Evolutionary conservation across 495 filamentous ascomycete species (phyloP), one percentile per base, ranked within the genome.

Genomic region (Tuber melanosporum): DNA sequence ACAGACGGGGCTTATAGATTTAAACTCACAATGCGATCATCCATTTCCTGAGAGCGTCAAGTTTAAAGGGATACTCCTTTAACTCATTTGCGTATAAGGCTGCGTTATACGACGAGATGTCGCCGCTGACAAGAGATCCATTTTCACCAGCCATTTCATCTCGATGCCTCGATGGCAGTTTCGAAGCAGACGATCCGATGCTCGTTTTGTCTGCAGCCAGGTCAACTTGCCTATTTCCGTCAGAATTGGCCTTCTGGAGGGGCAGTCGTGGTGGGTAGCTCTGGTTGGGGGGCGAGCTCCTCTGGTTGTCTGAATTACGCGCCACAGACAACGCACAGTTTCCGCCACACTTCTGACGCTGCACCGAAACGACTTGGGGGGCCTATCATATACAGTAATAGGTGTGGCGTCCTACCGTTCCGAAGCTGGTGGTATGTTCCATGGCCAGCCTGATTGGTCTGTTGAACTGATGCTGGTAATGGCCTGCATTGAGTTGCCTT

Each of bases 11-110:
- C 22, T 46, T 20, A 71, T 73, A 17, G 78, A 32, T 47, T 45
- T 66, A 39, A 46, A 82, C 81, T 80, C 70, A 83, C 82, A 83
- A 83, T 72, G 82, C 77, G 72, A 83, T 79, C 77, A 83, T 81
- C 82, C 82, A 83, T 78, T 83, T 82, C 70, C 82, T 75, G 70
- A 83, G 71, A 71, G 82, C 79, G 44, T 80, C 75, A n/a, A 83
- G 73, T 36, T 80, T 78, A 45, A 83, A 83, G 41, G 78, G 75
- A 69, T 83, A 83, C 44, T 81, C 78, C 77, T 79, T 82, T 73
- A 81, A 75, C 52, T 81, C 77, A 52, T 83, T 79, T 47, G 75
- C 82, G 71, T 77, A 80, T 66, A 83, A 73, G 62, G 78, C 78
- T 76, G 78, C 77, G 26, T 77, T 80, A 77, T 78, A 80, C 39